phyloP scores from a whole-genome alignment of 768 basidiomycete species.

The Fomitopsis pulvina region DNA sequence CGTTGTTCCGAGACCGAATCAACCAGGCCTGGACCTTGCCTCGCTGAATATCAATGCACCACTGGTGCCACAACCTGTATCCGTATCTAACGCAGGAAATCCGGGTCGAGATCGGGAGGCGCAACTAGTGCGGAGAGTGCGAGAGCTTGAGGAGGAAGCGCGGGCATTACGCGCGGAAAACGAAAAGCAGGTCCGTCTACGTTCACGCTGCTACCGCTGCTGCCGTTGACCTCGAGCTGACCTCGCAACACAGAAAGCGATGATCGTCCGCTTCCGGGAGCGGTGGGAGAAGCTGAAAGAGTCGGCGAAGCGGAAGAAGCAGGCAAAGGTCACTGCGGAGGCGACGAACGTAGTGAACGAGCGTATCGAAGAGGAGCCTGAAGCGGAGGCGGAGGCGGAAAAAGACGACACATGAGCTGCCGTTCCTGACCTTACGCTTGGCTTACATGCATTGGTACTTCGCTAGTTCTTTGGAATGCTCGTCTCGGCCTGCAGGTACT shows the following conservation, averaged over 20 bases:
- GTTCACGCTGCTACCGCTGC: background rate
- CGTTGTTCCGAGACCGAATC: slow-evolving; percentile 36
- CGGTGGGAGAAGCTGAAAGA: slow-evolving; percentile 90
- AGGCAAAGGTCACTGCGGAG: slow-evolving; percentile 54
- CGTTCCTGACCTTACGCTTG: no score
- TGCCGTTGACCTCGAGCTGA: slow-evolving; percentile 1
- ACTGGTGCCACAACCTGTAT: slow-evolving; percentile 37
- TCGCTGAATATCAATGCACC: slow-evolving; percentile 54
- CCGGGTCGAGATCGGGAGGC: slow-evolving; percentile 49
- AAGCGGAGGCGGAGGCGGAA: slow-evolving; percentile 55
- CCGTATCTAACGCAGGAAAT: slow-evolving; percentile 41
- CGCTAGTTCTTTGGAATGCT: background rate
- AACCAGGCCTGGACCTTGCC: slow-evolving; percentile 43
- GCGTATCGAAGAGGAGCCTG: slow-evolving; percentile 62
- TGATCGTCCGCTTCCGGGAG: slow-evolving; percentile 79
- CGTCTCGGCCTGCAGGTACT: no score
- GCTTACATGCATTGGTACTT: background rate
- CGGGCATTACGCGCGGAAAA: slow-evolving; percentile 59
- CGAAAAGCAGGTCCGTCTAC: slow-evolving; percentile 65
- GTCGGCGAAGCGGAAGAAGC: slow-evolving; percentile 80
- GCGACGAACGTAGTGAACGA: slow-evolving; percentile 46
- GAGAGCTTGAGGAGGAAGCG: slow-evolving; percentile 79
- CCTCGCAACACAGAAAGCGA: slow-evolving; percentile 51
- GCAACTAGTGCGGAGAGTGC: slow-evolving; percentile 40
- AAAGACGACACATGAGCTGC: slow-evolving; percentile 12